phyloP scores from a whole-genome alignment of 1,139 yeast genomes.

The Pneumocystis oryctolagi region DNA sequence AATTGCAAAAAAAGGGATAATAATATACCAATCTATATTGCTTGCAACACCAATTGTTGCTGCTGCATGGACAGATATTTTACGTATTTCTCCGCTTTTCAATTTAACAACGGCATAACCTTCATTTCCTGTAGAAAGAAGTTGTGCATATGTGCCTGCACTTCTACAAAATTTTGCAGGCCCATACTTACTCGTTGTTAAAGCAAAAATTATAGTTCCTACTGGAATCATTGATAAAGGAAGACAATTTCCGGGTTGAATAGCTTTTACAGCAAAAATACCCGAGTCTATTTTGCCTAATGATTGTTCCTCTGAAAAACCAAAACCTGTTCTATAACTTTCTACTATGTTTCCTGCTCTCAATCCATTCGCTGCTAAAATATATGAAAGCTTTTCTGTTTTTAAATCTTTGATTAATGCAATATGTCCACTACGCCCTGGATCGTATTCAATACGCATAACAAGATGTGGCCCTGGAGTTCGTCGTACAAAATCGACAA shows the following conservation, averaged over 20 bases:
- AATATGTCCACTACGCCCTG: constrained; percentile 85
- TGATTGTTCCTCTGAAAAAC: constrained; percentile 60
- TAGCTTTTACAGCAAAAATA: constrained; percentile 68
- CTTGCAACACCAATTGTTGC: constrained; percentile 92
- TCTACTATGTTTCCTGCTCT: constrained; percentile 87
- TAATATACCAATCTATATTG: constrained; percentile 64
- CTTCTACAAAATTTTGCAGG: constrained; percentile 83
- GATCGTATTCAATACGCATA: constrained; percentile 85
- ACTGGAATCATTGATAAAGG: constrained; percentile 86
- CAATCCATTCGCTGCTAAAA: constrained; percentile 81
- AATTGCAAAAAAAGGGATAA: not conserved
- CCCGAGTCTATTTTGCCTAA: constrained; percentile 84
- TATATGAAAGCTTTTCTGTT: constrained; percentile 56
- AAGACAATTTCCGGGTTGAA: constrained; percentile 87
- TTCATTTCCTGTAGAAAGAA: constrained; percentile 61
- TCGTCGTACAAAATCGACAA: constrained; percentile 60
- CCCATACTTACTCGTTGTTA: constrained; percentile 65
- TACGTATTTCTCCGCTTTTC: constrained; percentile 88
- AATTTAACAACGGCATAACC: constrained; percentile 64
- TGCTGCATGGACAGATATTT: constrained; percentile 68
- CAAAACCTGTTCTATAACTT: constrained; percentile 68
- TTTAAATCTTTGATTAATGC: constrained; percentile 60
- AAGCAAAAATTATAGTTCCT: constrained; percentile 78
- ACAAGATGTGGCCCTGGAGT: constrained; percentile 65
- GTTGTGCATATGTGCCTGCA: constrained; percentile 89